phyloP scores from a whole-genome alignment of 306 rosid species.

The Cicer bijugum region DNA sequence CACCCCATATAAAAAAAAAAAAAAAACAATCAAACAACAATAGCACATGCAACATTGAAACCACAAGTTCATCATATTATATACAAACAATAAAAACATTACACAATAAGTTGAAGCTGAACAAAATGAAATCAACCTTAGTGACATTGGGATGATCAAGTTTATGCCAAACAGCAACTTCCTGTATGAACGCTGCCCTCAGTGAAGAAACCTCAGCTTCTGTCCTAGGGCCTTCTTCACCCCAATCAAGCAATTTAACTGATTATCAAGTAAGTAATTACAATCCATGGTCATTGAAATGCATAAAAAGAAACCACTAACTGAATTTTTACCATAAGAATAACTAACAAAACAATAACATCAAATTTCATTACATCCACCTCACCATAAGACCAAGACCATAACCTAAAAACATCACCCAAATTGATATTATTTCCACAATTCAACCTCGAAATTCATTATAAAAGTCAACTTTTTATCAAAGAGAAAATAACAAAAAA shows the following conservation, averaged over 20 bases:
- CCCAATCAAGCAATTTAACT: constrained; percentile 98
- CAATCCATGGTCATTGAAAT: constrained; percentile 35
- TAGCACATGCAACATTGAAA: constrained; percentile 27
- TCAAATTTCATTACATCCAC: constrained; percentile 12
- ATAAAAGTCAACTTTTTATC: constrained; percentile 51
- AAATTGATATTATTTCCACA: constrained; percentile 48
- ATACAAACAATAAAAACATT: not conserved
- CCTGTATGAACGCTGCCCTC: constrained; percentile 90
- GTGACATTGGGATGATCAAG: constrained; percentile 98
- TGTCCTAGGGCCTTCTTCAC: constrained; percentile 96
- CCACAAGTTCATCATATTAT: constrained; percentile 23
- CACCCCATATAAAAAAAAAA: not conserved
- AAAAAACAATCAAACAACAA: constrained; percentile 16
- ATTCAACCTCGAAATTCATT: constrained; percentile 54
- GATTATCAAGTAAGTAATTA: constrained; percentile 43
- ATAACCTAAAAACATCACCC: constrained; percentile 53
- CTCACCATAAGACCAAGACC: constrained; percentile 39
- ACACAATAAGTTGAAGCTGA: constrained; percentile 7
- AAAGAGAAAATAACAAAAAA: not conserved
- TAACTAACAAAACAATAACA: constrained; percentile 32
- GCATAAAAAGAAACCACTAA: constrained; percentile 17
- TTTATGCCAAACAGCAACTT: constrained; percentile 99
- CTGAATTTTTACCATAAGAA: constrained; percentile 17
- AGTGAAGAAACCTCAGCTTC: constrained; percentile 88
- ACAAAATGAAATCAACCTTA: constrained; percentile 62